phyloP scores from a whole-genome alignment of 208 protist species.

The Leishmania braziliensis region DNA sequence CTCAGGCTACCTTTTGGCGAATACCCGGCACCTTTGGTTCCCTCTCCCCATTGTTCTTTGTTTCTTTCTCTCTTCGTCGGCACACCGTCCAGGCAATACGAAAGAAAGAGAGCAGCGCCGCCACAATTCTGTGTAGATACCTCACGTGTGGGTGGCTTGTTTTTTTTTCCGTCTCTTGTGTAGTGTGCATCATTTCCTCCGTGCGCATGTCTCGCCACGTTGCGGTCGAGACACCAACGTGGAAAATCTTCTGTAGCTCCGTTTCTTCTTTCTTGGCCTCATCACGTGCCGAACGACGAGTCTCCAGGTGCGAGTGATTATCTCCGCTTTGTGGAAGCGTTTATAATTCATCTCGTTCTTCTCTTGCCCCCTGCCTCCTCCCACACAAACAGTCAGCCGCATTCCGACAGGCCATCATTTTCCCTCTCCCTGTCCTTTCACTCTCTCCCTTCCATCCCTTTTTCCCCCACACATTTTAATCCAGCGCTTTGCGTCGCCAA shows the following conservation, averaged over 20 bases:
- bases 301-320: background rate
- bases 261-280: background rate
- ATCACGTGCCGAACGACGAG: background rate
- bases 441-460: background rate
- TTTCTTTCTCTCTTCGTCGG: background rate
- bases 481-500: background rate
- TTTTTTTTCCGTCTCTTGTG: background rate
- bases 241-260: background rate
- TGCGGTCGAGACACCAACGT: background rate
- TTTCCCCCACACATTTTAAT: background rate
- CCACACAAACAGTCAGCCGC: background rate
- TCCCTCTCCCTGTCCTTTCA: background rate
- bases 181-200: background rate
- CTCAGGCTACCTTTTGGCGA: background rate
- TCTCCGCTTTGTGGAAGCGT: background rate
- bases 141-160: background rate
- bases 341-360: background rate
- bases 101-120: background rate
- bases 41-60: slow-evolving; percentile 4
- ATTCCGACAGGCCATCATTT: background rate
- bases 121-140: background rate
- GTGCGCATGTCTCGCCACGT: background rate
- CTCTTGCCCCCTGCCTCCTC: background rate
- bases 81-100: background rate
- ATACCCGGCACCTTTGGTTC: background rate